A percentile compares a stretch with the other conserved stretches of the same genome.
Evolutionary conservation across 768 basidiomycete genomes (phyloP).

Genomic region (Trametes sanguinea): DNA sequence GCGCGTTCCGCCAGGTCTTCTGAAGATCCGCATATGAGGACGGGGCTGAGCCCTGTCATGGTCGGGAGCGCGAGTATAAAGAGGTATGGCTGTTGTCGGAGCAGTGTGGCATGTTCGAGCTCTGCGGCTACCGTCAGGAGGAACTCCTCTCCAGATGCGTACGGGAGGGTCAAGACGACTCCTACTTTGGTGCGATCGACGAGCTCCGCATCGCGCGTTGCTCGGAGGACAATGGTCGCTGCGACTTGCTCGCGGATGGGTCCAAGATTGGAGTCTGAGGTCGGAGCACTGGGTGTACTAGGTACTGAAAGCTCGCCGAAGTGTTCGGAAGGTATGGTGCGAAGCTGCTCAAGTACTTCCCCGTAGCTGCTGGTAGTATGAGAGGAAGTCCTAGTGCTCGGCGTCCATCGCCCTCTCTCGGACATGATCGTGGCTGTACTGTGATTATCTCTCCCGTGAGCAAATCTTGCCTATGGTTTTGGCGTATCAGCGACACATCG

Average conservation of each 20-base stretch:
- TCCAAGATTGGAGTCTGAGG: slow-evolving; percentile 47
- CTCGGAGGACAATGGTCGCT: slow-evolving; percentile 53
- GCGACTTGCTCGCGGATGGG: slow-evolving; percentile 64
- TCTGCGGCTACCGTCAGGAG: slow-evolving; percentile 54
- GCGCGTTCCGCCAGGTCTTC: slow-evolving; percentile 64
- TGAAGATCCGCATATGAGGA: slow-evolving; percentile 62
- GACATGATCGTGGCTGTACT: neutral
- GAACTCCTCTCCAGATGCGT: slow-evolving; percentile 56
- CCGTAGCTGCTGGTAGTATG: slow-evolving; percentile 10
- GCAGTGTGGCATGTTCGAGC: slow-evolving; percentile 44
- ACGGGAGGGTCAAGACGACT: slow-evolving; percentile 61
- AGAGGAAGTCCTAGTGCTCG: neutral
- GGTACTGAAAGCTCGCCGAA: neutral
- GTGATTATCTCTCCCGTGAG: neutral
- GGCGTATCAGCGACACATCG: too few relatives aligned
- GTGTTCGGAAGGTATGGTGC: neutral
- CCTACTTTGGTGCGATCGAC: slow-evolving; percentile 59
- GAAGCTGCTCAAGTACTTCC: slow-evolving; percentile 3
- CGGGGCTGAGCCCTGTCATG: slow-evolving; percentile 31
- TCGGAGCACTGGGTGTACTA: neutral
- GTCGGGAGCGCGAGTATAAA: slow-evolving; percentile 18
- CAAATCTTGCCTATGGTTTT: neutral
- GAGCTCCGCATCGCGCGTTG: slow-evolving; percentile 49
- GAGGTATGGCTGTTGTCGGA: slow-evolving; percentile 15
- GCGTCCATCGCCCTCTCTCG: neutral